A percentile compares a stretch with the other conserved stretches of the same genome.
These are phyloP conservation scores for Coemansia sp. DNA, from an alignment of 192 early-diverging fungal genomes.

Conservation along the genomic window DNA sequence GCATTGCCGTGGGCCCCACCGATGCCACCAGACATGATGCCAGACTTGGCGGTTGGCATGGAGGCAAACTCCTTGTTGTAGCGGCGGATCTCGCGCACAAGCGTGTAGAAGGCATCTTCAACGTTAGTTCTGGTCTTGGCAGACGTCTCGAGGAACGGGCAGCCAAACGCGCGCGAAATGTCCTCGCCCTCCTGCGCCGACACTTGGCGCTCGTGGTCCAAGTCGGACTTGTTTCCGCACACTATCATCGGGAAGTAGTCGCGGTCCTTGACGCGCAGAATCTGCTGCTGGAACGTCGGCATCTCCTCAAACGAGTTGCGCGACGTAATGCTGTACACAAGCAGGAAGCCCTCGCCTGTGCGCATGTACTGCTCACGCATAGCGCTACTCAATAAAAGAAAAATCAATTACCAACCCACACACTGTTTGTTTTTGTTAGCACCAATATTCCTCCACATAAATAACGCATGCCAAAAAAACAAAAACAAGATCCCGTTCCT, in stretches of 20 bases:
- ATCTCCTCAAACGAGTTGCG: conserved; percentile 91
- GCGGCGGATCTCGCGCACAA: conserved; percentile 83
- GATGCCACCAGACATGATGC: conserved; percentile 12
- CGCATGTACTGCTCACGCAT: conserved; percentile 98
- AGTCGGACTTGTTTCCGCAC: conserved; percentile 93
- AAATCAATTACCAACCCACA: background rate
- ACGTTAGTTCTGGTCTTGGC: conserved; percentile 89
- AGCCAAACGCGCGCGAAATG: conserved; percentile 72
- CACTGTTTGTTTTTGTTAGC: background rate
- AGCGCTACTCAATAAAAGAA: conserved; percentile 50
- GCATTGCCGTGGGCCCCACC: conserved; percentile 27
- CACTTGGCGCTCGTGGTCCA: conserved; percentile 80
- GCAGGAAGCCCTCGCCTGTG: conserved; percentile 91
- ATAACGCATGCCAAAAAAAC: background rate
- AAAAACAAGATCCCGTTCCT: background rate
- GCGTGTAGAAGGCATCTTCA: conserved; percentile 84
- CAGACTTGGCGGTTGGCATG: conserved; percentile 35
- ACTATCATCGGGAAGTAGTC: conserved; percentile 88
- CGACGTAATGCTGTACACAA: conserved; percentile 92
- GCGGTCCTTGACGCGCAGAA: conserved; percentile 91
- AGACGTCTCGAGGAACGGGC: conserved; percentile 83
- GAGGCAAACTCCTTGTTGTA: conserved; percentile 70
- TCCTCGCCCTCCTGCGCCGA: conserved; percentile 76
- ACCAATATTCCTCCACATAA: background rate
- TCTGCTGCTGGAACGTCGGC: conserved; percentile 88